Percentiles rank a stretch among this genome's conserved stretches.
These are phyloP conservation scores for Codiaeum variegatum DNA, from an alignment of 441 rosid genomes.

Conservation along the genomic window DNA sequence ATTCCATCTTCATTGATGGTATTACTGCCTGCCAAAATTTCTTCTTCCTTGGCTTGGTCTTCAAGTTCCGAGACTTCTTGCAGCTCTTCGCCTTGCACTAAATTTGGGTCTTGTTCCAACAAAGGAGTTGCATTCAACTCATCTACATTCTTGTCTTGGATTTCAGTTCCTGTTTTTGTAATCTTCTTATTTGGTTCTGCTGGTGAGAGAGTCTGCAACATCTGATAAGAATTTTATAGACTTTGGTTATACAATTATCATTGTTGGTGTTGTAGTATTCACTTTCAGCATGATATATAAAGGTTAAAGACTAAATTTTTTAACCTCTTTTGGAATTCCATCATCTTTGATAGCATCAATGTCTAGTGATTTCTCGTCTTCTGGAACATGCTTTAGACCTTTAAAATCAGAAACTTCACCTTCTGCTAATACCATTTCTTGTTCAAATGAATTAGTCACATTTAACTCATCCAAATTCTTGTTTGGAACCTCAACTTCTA, in stretches of 20 bases:
- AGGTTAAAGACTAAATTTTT: conserved; percentile 22
- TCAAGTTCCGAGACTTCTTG: conserved; percentile 17
- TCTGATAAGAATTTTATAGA: conserved; percentile 4
- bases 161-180: conserved; percentile 17
- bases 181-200: conserved; percentile 18
- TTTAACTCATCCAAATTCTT: conserved; percentile 22
- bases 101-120: conserved; percentile 21
- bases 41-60: conserved; percentile 27
- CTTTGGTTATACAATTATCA: not conserved
- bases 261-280: not conserved
- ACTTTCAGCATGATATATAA: not conserved
- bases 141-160: conserved; percentile 13
- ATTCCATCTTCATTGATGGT: not conserved
- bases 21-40: not conserved
- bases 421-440: not conserved
- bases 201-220: conserved; percentile 5
- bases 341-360: not conserved
- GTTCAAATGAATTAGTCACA: conserved; percentile 5
- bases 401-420: conserved; percentile 17
- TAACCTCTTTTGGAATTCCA: conserved; percentile 16
- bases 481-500: conserved; percentile 22
- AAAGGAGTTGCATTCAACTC: conserved; percentile 13
- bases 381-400: conserved; percentile 26
- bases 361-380: conserved; percentile 13
- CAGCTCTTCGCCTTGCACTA: conserved; percentile 13